Evolutionary conservation across 192 early-diverging fungal species (phyloP).

Genomic region (Cladochytrium replicatum): DNA sequence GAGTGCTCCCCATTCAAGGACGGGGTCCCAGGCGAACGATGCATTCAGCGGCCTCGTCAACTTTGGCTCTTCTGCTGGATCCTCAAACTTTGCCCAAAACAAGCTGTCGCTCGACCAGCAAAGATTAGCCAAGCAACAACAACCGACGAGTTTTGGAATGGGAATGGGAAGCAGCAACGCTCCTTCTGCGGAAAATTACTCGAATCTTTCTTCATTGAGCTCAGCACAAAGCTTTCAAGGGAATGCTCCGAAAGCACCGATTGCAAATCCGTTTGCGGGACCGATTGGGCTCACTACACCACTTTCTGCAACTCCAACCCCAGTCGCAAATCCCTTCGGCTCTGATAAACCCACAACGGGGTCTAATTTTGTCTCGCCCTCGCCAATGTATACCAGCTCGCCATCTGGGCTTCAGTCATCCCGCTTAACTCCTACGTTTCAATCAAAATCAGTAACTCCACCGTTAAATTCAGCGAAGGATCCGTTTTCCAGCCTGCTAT

Average conservation of each 20-base stretch:
- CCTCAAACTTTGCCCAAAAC: constrained; percentile 3
- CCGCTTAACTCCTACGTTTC: too few species aligned
- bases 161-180: constrained; percentile 5
- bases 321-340: too few species aligned
- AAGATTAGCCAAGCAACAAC: constrained; percentile 6
- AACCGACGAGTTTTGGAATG: too few species aligned
- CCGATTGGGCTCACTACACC: neutral
- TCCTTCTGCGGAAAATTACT: neutral
- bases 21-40: constrained; percentile 7
- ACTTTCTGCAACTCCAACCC: neutral
- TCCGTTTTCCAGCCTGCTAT: too few species aligned
- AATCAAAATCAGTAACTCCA: too few species aligned
- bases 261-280: too few species aligned
- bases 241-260: neutral
- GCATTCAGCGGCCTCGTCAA: constrained; percentile 17
- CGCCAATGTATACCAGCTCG: too few species aligned
- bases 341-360: too few species aligned
- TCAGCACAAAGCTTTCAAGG: neutral
- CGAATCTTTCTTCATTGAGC: neutral
- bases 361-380: too few species aligned
- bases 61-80: constrained; percentile 8
- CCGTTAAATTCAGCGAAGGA: too few species aligned
- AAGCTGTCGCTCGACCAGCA: constrained; percentile 16
- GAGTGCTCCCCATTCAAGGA: too few species aligned
- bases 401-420: too few species aligned